phyloP scores from a whole-genome alignment of 495 filamentous ascomycete species.

The Aspergillus avenaceus region DNA sequence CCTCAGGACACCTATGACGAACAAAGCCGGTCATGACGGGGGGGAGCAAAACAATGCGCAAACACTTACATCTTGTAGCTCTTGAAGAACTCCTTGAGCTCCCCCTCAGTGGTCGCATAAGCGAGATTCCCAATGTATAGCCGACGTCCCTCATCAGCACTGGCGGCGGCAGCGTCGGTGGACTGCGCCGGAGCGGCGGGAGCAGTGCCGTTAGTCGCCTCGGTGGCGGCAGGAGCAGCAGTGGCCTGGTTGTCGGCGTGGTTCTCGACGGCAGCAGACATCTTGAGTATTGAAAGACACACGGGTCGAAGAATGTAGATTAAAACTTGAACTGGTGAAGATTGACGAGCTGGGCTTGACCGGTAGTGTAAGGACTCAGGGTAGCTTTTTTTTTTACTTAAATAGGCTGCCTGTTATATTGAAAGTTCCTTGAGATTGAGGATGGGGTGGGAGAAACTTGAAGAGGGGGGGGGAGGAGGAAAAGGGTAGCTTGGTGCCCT shows the following conservation, averaged over 20 bases:
- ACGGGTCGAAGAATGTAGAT: constrained; percentile 20
- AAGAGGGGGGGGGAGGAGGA: constrained; percentile 38
- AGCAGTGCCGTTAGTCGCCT: constrained; percentile 79
- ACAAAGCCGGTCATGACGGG: constrained; percentile 1
- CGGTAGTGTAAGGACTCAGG: constrained; percentile 37
- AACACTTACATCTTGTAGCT: constrained; percentile 93
- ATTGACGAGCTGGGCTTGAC: constrained; percentile 19
- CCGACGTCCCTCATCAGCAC: constrained; percentile 96
- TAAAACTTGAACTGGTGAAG: constrained; percentile 10
- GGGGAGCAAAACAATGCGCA: constrained; percentile 3
- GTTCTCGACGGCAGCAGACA: constrained; percentile 55
- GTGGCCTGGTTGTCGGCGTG: constrained; percentile 45
- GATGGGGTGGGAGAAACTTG: constrained; percentile 3
- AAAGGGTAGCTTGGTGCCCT: constrained; percentile 91
- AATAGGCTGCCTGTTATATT: constrained; percentile 38
- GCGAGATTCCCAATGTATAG: constrained; percentile 99
- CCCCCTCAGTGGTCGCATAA: constrained; percentile 98
- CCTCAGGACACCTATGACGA: background rate
- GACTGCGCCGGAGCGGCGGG: constrained; percentile 62
- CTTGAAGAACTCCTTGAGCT: constrained; percentile 99
- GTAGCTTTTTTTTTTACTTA: too few species aligned
- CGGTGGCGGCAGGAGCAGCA: constrained; percentile 47
- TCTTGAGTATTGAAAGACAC: constrained; percentile 48
- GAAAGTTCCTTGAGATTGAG: background rate
- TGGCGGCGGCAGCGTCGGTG: constrained; percentile 83